Evolutionary conservation across 495 filamentous ascomycete species (phyloP), one percentile per base, ranked within the genome.

Genomic region (Penicillium dipodomyicola): DNA sequence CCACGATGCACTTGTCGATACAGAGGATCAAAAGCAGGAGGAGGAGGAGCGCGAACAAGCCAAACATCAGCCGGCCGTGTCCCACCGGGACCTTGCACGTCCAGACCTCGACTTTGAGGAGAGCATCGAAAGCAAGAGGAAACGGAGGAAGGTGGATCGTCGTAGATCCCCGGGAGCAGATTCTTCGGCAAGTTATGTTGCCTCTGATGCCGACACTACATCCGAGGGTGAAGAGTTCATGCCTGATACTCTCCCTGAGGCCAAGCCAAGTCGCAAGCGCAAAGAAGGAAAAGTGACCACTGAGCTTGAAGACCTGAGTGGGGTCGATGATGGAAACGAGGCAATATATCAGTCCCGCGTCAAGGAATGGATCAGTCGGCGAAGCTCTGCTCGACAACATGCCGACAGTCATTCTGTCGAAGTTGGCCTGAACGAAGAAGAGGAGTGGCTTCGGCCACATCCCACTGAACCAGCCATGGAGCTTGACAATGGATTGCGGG

Each of bases 271-370:
- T 56, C 60, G 61, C 71, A 76, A 67, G 56, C 67, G 70, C 29
- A 78, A 78, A 59, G 72, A 75, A 62, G 52, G 53, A 25, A 79
- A 62, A 63, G 50, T 47, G 6, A 73, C 74, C 19, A 79, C 77
- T 17, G 79, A 80, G 25, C 70, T 80, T 33, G 80, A 91, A 56
- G 89, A 92, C 69, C 66, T 96, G 33, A 83, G 82, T 47, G 83
- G 85, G 9, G 78, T 96, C 44, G 94, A 98, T 67, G 94, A 98
- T 70, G 94, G 94, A 0, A 90, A 96, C 52, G 94, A 97, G 71
- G 76, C 77, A 5, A 74, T 91, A 7, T 98, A 95, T 67, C 89
- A 92, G 68, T 67, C 67, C n/a, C 81, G 94, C 49, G 70, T 97
- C 17, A 76, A 80, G 35, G 81, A 80, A 33, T 98, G 94, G 94